phyloP scores from a whole-genome alignment of 1,284 basidiomycete species.

The Thecaphora thlaspeos region DNA sequence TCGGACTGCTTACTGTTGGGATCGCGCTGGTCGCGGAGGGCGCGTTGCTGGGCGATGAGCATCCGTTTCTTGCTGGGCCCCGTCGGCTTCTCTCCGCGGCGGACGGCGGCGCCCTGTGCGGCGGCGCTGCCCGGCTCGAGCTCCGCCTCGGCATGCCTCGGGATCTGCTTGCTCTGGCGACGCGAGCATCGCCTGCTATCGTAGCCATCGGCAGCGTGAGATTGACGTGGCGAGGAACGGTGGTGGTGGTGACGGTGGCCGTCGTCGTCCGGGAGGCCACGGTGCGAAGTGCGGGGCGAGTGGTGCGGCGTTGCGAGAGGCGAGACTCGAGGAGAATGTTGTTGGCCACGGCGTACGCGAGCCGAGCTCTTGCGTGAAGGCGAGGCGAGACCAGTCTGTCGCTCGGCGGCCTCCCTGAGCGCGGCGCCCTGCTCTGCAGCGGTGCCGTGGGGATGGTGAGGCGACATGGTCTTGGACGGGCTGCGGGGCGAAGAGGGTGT shows the following conservation, averaged over 20 bases:
- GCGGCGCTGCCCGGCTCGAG: constrained; percentile 12
- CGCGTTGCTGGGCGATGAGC: constrained; percentile 18
- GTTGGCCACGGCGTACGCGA: background rate
- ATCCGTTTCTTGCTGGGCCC: constrained; percentile 18
- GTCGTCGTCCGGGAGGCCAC: background rate
- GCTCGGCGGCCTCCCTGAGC: constrained; percentile 29
- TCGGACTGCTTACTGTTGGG: constrained; percentile 19
- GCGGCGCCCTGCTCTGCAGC: constrained; percentile 39
- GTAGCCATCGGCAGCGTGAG: constrained; percentile 2
- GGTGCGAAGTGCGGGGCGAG: background rate
- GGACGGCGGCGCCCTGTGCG: constrained; percentile 30
- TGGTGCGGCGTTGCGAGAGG: background rate
- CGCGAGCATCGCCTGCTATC: constrained; percentile 10
- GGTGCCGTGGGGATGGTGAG: constrained; percentile 9
- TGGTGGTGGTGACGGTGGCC: background rate
- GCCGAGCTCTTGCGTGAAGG: background rate
- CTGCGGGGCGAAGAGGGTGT: background rate
- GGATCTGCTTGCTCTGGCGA: constrained; percentile 1
- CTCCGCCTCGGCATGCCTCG: background rate
- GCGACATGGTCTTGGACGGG: background rate
- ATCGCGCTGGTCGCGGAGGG: constrained; percentile 14
- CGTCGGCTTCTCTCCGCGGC: constrained; percentile 10
- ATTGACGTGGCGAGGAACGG: no score
- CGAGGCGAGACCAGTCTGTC: constrained; percentile 8
- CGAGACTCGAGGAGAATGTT: background rate